Conservation (phyloP, 192 early-diverging fungal genomes). For the Dimargaris cristalligena region DNA sequence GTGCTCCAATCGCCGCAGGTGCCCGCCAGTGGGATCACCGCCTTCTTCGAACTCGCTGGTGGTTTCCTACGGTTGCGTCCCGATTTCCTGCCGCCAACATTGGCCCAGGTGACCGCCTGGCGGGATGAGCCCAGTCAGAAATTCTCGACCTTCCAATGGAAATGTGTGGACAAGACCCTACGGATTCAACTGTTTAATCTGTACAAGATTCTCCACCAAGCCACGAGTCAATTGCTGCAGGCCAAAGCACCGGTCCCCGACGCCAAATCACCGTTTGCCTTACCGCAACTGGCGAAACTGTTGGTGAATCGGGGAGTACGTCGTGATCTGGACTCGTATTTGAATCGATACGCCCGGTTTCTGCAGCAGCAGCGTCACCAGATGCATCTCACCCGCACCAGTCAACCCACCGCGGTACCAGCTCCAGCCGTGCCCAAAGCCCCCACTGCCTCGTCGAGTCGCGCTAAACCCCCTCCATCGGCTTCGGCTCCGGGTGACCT, state of each 20-base stretch:
- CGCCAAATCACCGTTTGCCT: conserved; percentile 5
- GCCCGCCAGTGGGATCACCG: background rate
- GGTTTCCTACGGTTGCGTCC: conserved; percentile 2
- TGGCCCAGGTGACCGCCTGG: conserved; percentile 7
- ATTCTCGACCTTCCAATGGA: conserved; percentile 7
- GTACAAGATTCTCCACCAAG: conserved; percentile 10
- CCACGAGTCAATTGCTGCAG: background rate
- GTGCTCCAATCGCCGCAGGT: conserved; percentile 4
- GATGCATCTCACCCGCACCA: background rate
- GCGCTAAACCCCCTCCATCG: no score
- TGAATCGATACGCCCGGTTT: background rate
- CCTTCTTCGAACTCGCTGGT: background rate
- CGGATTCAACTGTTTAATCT: conserved; percentile 4
- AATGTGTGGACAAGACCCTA: background rate
- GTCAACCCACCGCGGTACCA: no score
- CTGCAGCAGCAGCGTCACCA: conserved; percentile 10
- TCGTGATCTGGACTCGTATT: conserved; percentile 1
- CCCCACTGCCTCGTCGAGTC: background rate
- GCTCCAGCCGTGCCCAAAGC: background rate
- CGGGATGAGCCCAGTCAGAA: background rate
- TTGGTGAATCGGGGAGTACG: background rate
- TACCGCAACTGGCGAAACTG: background rate
- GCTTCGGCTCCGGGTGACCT: no score
- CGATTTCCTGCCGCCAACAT: background rate
- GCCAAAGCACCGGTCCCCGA: background rate